Conservation (phyloP, 306 rosid genomes). For the Corylus avellana region DNA sequence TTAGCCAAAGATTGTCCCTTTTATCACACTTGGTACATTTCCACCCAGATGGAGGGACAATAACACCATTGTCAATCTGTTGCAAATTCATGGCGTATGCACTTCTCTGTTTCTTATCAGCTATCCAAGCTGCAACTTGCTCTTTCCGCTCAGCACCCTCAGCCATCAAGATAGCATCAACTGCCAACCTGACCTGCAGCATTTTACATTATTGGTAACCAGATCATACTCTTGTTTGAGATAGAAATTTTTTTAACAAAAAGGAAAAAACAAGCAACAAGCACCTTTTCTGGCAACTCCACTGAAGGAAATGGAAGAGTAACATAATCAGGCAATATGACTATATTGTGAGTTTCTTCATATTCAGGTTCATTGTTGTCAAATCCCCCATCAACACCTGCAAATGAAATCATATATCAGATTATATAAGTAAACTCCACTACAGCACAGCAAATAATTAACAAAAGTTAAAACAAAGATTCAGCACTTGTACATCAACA, state of each 20-base stretch:
- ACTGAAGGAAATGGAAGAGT: slow-evolving; percentile 93
- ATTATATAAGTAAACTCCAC: slow-evolving; percentile 16
- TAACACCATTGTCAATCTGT: slow-evolving; percentile 78
- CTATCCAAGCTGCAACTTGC: slow-evolving; percentile 92
- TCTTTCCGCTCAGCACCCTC: slow-evolving; percentile 90
- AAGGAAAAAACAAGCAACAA: background rate
- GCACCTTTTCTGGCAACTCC: slow-evolving; percentile 97
- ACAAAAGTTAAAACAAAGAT: background rate
- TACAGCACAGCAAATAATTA: slow-evolving; percentile 5
- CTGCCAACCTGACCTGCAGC: slow-evolving; percentile 90
- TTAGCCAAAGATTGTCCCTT: slow-evolving; percentile 90
- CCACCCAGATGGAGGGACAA: slow-evolving; percentile 91
- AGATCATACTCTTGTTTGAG: slow-evolving; percentile 8
- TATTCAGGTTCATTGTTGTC: slow-evolving; percentile 77
- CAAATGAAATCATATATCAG: slow-evolving; percentile 21
- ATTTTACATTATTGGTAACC: slow-evolving; percentile 19
- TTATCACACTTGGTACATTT: slow-evolving; percentile 87
- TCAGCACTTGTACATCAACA: background rate
- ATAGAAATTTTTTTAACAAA: background rate
- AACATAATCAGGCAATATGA: slow-evolving; percentile 73
- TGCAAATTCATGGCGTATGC: slow-evolving; percentile 65
- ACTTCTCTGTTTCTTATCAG: slow-evolving; percentile 69
- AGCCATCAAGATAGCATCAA: slow-evolving; percentile 70
- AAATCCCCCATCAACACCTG: slow-evolving; percentile 93
- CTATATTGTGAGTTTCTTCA: slow-evolving; percentile 65